Evolutionary conservation across 805 yeast genomes (phyloP), one percentile per base, ranked within the genome.

Genomic region (Zygosaccharomyces rouxii): DNA sequence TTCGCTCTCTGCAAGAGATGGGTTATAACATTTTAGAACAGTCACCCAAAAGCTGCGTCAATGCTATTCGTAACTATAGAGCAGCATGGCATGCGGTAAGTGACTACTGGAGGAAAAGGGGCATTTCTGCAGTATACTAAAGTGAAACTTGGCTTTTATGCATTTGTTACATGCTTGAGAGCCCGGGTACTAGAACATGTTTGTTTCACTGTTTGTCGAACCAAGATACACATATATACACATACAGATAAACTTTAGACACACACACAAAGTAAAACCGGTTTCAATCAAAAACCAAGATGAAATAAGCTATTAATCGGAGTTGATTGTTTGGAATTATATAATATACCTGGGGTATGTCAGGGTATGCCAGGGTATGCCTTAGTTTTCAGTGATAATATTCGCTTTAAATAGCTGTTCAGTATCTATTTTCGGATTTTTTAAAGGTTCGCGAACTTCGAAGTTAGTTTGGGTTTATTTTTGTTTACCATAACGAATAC

Each of bases 41-140:
- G 11, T 62, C 63, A 2, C 79, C 82, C 10, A 71, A 75, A 55
- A 73, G 83, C 3, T 82, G 82, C 1, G 74, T 82, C 81, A 77
- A 79, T 58, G 86, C 78, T 0, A 75, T 83, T 14, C 64, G 70
- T 42, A 55, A 72, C 50, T 66, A 35, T 61, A 62, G 41, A 56
- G 71, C 50, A 65, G 76, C 45, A 42, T 67, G 84, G 70, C 78
- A 80, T 46, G 97, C 95, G 1, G 96, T 89, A 9, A 75, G 89
- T 56, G 98, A 92, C 64, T 87, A 69, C 64, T 92, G 97, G 96
- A 73, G 98, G 49, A 90, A 90, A 63, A 69, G 84, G 41, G 96
- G 95, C 6, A 46, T 64, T 2, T 59, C 68, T 2, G 55, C 55
- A 6, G 60, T 55, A 11, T 58, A 54, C 31, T 63, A 29, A 42